These are phyloP conservation scores for Verticillium nubilum DNA, from an alignment of 2,329 filamentous ascomycete species.

Conservation along the genomic window DNA sequence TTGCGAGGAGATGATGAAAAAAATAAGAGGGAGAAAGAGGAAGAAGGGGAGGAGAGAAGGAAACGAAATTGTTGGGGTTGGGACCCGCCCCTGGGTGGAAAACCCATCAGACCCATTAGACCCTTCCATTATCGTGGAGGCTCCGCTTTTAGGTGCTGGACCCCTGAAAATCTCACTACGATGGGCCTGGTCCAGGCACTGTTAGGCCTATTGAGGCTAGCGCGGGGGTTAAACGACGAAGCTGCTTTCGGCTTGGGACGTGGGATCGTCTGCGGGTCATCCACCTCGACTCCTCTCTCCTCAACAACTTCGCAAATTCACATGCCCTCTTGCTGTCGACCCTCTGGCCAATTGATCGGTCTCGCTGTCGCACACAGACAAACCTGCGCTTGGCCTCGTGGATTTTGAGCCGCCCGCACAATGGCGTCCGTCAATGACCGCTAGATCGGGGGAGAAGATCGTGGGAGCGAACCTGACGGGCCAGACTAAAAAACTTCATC, in stretches of 20 bases:
- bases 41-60: neutral
- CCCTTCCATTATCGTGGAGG: neutral
- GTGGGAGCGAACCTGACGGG: neutral
- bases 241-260: conserved; percentile 1
- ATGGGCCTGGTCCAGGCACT: neutral
- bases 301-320: neutral
- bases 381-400: neutral
- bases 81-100: neutral
- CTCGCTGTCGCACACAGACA: neutral
- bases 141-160: neutral
- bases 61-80: neutral
- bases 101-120: neutral
- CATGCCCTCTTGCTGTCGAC: neutral
- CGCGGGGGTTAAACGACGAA: neutral
- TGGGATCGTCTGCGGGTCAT: neutral
- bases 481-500: neutral
- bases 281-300: neutral
- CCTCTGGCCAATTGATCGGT: neutral
- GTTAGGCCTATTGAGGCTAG: neutral
- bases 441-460: neutral
- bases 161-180: neutral
- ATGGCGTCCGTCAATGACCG: neutral
- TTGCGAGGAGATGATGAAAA: neutral
- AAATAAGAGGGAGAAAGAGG: conserved; percentile 3
- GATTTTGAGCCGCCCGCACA: neutral